Evolutionary conservation across 2,329 filamentous ascomycete species (phyloP).

Genomic region (Raffaelea ambrosiae): DNA sequence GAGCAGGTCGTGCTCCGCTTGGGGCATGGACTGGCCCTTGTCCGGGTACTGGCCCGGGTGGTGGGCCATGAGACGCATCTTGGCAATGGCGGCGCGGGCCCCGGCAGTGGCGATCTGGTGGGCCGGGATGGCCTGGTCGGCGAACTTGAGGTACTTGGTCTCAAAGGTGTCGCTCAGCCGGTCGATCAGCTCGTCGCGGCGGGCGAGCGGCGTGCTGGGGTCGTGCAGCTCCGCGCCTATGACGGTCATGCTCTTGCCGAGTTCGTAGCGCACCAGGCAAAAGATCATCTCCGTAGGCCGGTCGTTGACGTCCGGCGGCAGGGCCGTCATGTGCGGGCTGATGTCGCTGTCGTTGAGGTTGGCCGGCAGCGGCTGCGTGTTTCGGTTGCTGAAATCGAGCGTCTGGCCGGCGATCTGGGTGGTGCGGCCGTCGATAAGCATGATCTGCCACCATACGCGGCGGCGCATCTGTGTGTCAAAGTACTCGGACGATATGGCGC

Average conservation of each 20-base stretch:
- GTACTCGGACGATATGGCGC: slow-evolving; percentile 31
- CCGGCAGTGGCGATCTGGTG: slow-evolving; percentile 17
- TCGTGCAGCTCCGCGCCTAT: slow-evolving; percentile 18
- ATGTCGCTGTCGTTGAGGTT: slow-evolving; percentile 45
- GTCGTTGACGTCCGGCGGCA: slow-evolving; percentile 26
- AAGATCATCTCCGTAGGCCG: slow-evolving; percentile 45
- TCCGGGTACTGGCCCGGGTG: slow-evolving; percentile 15
- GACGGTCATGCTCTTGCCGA: slow-evolving; percentile 30
- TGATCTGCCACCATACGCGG: slow-evolving; percentile 50
- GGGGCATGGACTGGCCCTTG: slow-evolving; percentile 13
- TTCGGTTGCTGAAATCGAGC: not conserved
- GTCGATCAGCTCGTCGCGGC: slow-evolving; percentile 19
- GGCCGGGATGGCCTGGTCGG: slow-evolving; percentile 24
- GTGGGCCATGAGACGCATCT: slow-evolving; percentile 17
- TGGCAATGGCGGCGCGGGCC: slow-evolving; percentile 13
- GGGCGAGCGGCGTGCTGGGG: slow-evolving; percentile 9
- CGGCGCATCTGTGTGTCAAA: slow-evolving; percentile 53
- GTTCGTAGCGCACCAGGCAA: slow-evolving; percentile 30
- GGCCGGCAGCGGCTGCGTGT: slow-evolving; percentile 13
- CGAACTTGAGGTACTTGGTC: slow-evolving; percentile 20
- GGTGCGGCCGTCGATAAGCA: slow-evolving; percentile 41
- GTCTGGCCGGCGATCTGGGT: slow-evolving; percentile 9
- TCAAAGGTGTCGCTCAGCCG: slow-evolving; percentile 17
- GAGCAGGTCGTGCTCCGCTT: slow-evolving; percentile 15
- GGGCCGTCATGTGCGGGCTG: slow-evolving; percentile 30